Conservation (phyloP, 192 early-diverging fungal species). For the Dimargaris verticillata region DNA sequence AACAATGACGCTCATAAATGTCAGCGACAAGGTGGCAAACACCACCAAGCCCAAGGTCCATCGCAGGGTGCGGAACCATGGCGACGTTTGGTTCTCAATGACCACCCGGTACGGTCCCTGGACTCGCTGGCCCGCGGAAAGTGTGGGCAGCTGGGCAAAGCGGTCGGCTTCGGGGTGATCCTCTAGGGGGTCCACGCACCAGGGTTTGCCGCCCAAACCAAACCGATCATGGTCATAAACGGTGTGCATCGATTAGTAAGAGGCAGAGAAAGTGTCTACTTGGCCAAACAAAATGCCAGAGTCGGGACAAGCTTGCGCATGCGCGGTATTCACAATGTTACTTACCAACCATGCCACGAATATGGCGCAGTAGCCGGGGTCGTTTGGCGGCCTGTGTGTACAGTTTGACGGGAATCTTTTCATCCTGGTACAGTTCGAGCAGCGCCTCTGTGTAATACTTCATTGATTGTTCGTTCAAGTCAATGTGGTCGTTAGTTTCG, state of each 20-base stretch:
- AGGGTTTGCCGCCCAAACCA: too few species aligned
- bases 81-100: neutral
- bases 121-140: too few species aligned
- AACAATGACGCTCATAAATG: conserved; percentile 43
- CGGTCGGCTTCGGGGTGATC: too few species aligned
- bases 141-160: too few species aligned
- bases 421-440: neutral
- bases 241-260: too few species aligned
- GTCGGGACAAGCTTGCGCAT: too few species aligned
- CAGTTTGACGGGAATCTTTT: neutral
- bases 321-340: too few species aligned
- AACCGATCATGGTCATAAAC: too few species aligned
- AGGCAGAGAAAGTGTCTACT: too few species aligned
- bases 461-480: conserved; percentile 1
- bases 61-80: conserved; percentile 12
- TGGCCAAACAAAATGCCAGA: too few species aligned
- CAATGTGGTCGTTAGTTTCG: neutral
- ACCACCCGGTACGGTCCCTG: neutral
- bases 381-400: neutral
- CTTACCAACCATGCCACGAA: too few species aligned
- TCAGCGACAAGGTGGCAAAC: conserved; percentile 50
- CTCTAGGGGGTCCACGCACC: too few species aligned
- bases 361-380: neutral
- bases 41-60: conserved; percentile 23
- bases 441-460: conserved; percentile 3